phyloP scores from a whole-genome alignment of 306 rosid species.

The Dryas octopetala region DNA sequence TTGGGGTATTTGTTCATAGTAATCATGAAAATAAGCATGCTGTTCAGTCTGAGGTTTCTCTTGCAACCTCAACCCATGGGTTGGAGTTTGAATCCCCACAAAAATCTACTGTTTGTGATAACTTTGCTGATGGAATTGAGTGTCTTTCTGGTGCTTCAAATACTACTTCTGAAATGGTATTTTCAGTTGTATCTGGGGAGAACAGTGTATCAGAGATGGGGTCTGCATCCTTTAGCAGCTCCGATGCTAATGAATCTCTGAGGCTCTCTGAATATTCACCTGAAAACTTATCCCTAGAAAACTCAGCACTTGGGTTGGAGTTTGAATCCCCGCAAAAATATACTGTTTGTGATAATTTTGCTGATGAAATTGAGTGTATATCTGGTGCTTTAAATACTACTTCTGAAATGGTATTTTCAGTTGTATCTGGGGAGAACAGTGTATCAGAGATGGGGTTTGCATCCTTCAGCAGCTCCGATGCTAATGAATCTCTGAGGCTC shows the following conservation, averaged over 20 bases:
- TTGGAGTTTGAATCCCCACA: conserved; percentile 13
- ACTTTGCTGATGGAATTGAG: conserved; percentile 16
- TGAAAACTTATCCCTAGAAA: conserved; percentile 14
- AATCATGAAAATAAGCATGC: conserved; percentile 14
- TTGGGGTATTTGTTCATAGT: conserved; percentile 19
- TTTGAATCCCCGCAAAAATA: conserved; percentile 4
- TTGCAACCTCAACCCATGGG: conserved; percentile 20
- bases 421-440: conserved; percentile 31
- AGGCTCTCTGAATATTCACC: conserved; percentile 32
- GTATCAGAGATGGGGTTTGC: conserved; percentile 16
- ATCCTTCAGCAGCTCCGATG: conserved; percentile 27
- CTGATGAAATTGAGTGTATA: conserved; percentile 14
- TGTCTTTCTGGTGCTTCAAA: conserved; percentile 22
- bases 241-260: conserved; percentile 23
- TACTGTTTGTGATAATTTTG: conserved; percentile 16
- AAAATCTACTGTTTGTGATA: conserved; percentile 12
- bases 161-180: conserved; percentile 11
- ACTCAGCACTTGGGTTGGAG: conserved; percentile 13
- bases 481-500: conserved; percentile 16
- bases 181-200: conserved; percentile 30
- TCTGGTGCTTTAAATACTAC: conserved; percentile 21
- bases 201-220: conserved; percentile 16
- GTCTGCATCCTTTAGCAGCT: conserved; percentile 27
- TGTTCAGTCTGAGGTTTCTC: conserved; percentile 21
- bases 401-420: conserved; percentile 17